These are phyloP conservation scores for Zizania palustris DNA, from an alignment of 202 grass and related monocot species.

Conservation along the genomic window DNA sequence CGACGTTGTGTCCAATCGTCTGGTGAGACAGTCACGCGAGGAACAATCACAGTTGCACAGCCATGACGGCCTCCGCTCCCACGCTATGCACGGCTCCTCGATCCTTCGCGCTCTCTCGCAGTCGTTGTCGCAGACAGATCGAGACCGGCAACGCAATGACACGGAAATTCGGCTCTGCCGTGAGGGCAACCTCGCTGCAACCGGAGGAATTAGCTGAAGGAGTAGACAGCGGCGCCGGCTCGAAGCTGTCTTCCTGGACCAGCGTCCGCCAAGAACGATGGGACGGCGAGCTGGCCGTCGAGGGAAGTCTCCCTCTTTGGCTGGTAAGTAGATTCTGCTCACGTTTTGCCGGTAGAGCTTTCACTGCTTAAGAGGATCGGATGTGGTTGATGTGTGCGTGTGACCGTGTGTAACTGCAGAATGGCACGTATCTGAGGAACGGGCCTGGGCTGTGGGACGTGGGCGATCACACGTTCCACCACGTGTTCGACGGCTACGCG, in stretches of 20 bases:
- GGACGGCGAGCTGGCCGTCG: conserved; percentile 32
- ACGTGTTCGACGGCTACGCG: conserved; percentile 60
- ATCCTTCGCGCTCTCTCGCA: not conserved
- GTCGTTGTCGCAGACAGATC: not conserved
- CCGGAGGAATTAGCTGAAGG: not conserved
- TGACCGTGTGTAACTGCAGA: conserved; percentile 13
- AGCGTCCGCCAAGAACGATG: conserved; percentile 42
- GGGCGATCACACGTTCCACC: conserved; percentile 25
- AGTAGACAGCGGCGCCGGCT: not conserved
- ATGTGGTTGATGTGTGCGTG: not conserved
- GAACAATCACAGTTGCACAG: too few species aligned
- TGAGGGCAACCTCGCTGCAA: not conserved
- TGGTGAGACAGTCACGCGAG: too few species aligned
- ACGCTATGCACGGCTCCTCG: not conserved
- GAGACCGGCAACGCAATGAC: too few species aligned
- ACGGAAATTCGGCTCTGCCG: too few species aligned
- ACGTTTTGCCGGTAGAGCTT: too few species aligned
- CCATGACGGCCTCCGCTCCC: too few species aligned
- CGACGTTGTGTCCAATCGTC: too few species aligned
- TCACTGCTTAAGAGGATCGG: too few species aligned
- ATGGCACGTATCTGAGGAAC: conserved; percentile 56
- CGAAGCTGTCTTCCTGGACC: conserved; percentile 37
- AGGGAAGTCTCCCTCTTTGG: conserved; percentile 40
- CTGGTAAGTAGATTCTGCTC: conserved; percentile 10
- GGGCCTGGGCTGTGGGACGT: conserved; percentile 51